A percentile compares a stretch with the other conserved stretches of the same genome.
These are phyloP conservation scores for Uromyces viciae-fabae DNA, from an alignment of 1,284 basidiomycete genomes.

Conservation along the genomic window DNA sequence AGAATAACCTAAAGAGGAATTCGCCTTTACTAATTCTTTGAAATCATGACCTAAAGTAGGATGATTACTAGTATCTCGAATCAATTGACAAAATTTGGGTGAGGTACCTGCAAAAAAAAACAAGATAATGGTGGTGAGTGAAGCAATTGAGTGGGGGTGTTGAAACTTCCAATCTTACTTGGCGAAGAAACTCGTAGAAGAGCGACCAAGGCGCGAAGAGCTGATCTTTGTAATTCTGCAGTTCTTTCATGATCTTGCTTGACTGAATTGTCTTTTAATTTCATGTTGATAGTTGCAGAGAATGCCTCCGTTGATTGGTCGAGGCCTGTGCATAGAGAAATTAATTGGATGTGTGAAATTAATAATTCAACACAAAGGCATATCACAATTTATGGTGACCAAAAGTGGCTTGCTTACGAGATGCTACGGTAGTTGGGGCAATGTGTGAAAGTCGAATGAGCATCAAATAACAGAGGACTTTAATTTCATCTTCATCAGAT, in stretches of 20 bases:
- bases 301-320: conserved; percentile 79
- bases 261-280: conserved; percentile 76
- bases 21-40: conserved; percentile 35
- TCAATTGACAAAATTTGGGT: conserved; percentile 44
- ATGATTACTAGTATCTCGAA: conserved; percentile 40
- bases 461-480: conserved; percentile 92
- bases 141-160: background rate
- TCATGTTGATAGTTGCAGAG: conserved; percentile 67
- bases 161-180: conserved; percentile 39
- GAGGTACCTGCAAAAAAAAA: conserved; percentile 26
- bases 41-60: conserved; percentile 38
- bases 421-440: conserved; percentile 68
- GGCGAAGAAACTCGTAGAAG: conserved; percentile 59
- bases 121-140: background rate
- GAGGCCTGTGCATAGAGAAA: conserved; percentile 61
- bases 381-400: background rate
- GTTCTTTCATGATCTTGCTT: conserved; percentile 95
- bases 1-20: conserved; percentile 37
- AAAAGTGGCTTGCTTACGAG: conserved; percentile 54
- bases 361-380: background rate
- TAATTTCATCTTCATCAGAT: conserved; percentile 90
- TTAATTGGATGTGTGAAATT: too few species aligned
- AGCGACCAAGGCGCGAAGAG: conserved; percentile 78
- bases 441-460: conserved; percentile 82
- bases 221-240: conserved; percentile 81